These are phyloP conservation scores for Aspergillus heteromorphus DNA, from an alignment of 495 filamentous ascomycete genomes.

Conservation along the genomic window DNA sequence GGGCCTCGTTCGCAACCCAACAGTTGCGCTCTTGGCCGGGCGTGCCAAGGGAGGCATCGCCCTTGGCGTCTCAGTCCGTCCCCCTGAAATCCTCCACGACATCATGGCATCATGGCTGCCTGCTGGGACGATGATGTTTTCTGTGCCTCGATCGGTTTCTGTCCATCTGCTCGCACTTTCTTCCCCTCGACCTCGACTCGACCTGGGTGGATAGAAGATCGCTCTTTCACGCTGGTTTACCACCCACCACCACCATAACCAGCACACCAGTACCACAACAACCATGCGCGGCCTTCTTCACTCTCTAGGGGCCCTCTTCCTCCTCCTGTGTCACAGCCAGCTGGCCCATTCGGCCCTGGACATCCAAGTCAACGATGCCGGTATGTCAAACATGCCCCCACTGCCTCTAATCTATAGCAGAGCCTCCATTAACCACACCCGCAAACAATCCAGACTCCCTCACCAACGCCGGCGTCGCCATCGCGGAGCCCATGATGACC, in stretches of 20 bases:
- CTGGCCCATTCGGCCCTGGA: neutral
- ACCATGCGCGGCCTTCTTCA: neutral
- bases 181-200: neutral
- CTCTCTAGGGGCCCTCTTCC: neutral
- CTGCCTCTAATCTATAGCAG: too few relatives aligned
- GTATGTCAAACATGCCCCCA: too few relatives aligned
- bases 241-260: too few relatives aligned
- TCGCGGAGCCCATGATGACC: conserved; percentile 37
- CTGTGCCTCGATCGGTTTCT: neutral
- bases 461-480: conserved; percentile 14
- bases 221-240: too few relatives aligned
- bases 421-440: too few relatives aligned
- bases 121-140: too few relatives aligned
- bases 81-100: neutral
- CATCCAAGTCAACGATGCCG: conserved; percentile 1
- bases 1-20: neutral
- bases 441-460: conserved; percentile 21
- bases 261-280: neutral
- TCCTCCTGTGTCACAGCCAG: neutral
- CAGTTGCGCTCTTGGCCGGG: neutral
- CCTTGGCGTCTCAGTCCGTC: conserved; percentile 3
- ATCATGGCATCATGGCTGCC: neutral
- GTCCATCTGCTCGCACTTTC: neutral
- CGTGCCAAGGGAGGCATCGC: neutral
- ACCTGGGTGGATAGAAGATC: neutral